Conservation (phyloP, 306 rosid genomes). For the Aeschynomene evenia region DNA sequence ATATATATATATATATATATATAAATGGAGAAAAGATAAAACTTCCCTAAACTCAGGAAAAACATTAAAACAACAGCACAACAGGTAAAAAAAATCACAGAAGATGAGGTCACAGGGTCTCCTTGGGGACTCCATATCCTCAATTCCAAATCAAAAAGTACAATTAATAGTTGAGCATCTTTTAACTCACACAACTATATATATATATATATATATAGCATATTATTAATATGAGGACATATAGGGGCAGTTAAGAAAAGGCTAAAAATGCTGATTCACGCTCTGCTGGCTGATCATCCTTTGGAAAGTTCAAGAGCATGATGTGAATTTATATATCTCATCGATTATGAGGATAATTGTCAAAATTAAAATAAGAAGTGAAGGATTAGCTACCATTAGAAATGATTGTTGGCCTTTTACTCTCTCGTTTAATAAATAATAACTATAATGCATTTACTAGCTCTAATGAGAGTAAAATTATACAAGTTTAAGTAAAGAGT, state of each 20-base stretch:
- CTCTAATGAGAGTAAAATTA: too few relatives aligned
- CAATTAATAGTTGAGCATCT: background rate
- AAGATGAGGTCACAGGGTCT: background rate
- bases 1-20: too few relatives aligned
- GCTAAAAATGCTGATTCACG: constrained; percentile 1
- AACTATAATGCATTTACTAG: too few relatives aligned
- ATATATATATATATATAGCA: too few relatives aligned
- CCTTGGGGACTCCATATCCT: background rate
- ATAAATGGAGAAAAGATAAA: background rate
- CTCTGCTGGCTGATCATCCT: constrained; percentile 12
- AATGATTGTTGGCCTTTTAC: too few relatives aligned
- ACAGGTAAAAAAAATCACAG: background rate
- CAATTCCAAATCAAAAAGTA: constrained; percentile 13
- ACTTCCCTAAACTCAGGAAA: background rate
- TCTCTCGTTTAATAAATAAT: too few relatives aligned
- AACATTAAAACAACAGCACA: constrained; percentile 8
- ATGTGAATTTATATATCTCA: background rate
- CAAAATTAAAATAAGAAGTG: too few relatives aligned
- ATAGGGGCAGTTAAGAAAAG: background rate
- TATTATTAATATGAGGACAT: background rate
- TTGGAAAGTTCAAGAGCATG: constrained; percentile 13
- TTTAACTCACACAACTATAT: constrained; percentile 2
- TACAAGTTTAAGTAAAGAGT: too few relatives aligned
- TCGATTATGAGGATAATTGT: too few relatives aligned
- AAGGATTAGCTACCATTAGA: too few relatives aligned